Conservation (phyloP, 2,329 filamentous ascomycete species). For the Torrubiella hemipterigena region DNA sequence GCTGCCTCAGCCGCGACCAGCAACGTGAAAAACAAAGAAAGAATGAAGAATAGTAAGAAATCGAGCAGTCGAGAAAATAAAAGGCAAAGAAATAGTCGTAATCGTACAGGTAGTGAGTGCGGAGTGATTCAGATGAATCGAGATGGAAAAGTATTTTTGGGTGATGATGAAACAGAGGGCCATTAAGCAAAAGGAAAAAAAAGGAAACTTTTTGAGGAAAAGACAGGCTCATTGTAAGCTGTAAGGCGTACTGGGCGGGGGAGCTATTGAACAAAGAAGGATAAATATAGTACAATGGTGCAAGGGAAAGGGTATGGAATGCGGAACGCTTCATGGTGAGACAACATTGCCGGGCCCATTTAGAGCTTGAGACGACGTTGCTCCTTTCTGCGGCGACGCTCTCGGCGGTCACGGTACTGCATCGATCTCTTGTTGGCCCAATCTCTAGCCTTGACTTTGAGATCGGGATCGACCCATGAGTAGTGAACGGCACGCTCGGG, state of each 20-base stretch:
- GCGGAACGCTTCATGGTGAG: too few species aligned
- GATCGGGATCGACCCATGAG: slow-evolving; percentile 27
- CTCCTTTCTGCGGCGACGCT: slow-evolving; percentile 25
- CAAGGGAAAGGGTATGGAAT: not conserved
- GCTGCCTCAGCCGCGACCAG: too few species aligned
- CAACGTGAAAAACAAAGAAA: too few species aligned
- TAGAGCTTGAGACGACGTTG: slow-evolving; percentile 22
- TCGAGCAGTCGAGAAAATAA: not conserved
- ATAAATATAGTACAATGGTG: slow-evolving; percentile 7
- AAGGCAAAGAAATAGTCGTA: too few species aligned
- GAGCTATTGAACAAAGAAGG: slow-evolving; percentile 4
- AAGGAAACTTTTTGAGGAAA: not conserved
- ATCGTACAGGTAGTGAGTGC: too few species aligned
- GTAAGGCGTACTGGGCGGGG: too few species aligned
- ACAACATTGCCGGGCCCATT: slow-evolving; percentile 6
- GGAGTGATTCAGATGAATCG: too few species aligned
- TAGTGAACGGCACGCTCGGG: slow-evolving; percentile 35
- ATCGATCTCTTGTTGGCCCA: slow-evolving; percentile 26
- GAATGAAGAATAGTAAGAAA: slow-evolving; percentile 1
- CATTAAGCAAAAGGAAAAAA: too few species aligned
- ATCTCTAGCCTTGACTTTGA: slow-evolving; percentile 23
- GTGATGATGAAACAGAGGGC: not conserved
- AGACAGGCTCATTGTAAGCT: too few species aligned
- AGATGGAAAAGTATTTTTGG: slow-evolving; percentile 1
- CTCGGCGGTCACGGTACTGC: slow-evolving; percentile 23